These are phyloP conservation scores for Rhodotorula kratochvilovae DNA, from an alignment of 768 basidiomycete genomes.

Conservation along the genomic window DNA sequence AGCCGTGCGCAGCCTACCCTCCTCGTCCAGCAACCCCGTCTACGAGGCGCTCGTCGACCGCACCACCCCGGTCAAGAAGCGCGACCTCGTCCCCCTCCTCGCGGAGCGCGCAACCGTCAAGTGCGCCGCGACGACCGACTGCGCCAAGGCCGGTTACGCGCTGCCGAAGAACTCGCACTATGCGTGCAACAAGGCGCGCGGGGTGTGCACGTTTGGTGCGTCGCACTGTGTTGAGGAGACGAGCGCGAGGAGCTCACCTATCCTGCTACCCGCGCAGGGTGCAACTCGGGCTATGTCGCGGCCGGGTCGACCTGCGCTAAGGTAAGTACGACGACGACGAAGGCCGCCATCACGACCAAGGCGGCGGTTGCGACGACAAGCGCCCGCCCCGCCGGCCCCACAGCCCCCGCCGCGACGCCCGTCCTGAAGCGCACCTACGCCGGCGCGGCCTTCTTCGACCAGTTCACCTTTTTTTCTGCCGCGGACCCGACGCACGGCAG, in stretches of 20 bases:
- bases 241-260: not conserved
- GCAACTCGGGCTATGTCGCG: slow-evolving; percentile 5
- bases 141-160: slow-evolving; percentile 3
- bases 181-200: slow-evolving; percentile 6
- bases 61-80: not conserved
- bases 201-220: slow-evolving; percentile 6
- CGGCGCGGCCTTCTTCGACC: not conserved
- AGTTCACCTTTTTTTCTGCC: not conserved
- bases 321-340: not conserved
- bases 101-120: not conserved
- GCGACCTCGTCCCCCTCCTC: not conserved
- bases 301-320: not conserved
- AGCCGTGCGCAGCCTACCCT: not conserved
- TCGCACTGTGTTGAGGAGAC: too few species aligned
- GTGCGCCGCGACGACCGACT: not conserved
- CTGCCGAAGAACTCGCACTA: slow-evolving; percentile 11
- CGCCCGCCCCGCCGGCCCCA: not conserved
- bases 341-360: too few species aligned
- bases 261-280: not conserved
- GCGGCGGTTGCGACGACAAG: not conserved
- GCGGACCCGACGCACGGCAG: slow-evolving; percentile 2
- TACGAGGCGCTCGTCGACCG: not conserved
- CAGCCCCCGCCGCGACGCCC: not conserved
- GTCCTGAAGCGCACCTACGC: not conserved
- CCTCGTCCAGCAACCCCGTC: not conserved